Evolutionary conservation across 2,329 filamentous ascomycete species (phyloP).

Genomic region (Monosporascus cannonballus): DNA sequence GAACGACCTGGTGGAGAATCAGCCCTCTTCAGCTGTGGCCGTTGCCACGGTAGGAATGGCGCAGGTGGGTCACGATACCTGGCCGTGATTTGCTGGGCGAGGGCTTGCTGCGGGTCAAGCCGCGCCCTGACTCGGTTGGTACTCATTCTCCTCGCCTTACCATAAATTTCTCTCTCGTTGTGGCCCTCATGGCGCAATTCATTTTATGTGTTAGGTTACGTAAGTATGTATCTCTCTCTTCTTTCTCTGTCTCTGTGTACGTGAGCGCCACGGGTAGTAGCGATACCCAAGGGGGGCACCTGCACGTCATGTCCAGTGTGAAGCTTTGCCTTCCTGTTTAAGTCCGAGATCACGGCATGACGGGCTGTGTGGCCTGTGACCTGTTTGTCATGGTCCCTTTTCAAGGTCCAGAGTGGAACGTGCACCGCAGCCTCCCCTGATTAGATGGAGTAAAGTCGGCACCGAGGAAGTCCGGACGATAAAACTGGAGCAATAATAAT

Average conservation of each 20-base stretch:
- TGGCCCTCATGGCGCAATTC: too few relatives aligned
- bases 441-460: too few relatives aligned
- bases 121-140: neutral
- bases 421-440: neutral
- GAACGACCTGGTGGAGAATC: neutral
- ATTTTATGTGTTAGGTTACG: too few relatives aligned
- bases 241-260: too few relatives aligned
- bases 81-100: neutral
- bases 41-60: neutral
- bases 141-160: neutral
- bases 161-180: neutral
- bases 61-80: neutral
- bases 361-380: neutral
- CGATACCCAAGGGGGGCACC: neutral
- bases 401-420: neutral
- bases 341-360: neutral
- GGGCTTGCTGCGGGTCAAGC: neutral
- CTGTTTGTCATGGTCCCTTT: neutral
- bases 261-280: too few relatives aligned
- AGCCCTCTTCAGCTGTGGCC: neutral
- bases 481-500: too few relatives aligned
- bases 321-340: neutral
- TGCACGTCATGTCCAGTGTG: neutral
- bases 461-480: too few relatives aligned
- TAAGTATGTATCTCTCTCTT: too few relatives aligned